Percentiles rank a stretch among this genome's conserved stretches.
Evolutionary conservation across 805 yeast genomes (phyloP).

Genomic region (Blastobotrys mokoenaii): DNA sequence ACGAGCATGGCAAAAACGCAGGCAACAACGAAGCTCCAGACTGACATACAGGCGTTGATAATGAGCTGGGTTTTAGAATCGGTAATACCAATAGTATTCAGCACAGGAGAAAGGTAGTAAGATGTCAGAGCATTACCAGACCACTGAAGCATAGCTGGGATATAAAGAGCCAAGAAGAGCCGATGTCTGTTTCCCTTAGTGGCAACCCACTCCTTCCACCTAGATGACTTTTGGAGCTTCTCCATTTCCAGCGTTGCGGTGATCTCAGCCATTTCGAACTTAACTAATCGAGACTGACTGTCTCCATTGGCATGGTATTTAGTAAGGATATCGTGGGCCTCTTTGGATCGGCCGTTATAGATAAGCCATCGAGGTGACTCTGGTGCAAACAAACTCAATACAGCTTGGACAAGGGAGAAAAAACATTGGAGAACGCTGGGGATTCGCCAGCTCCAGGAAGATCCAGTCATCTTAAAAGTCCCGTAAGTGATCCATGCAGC

Average conservation of each 20-base stretch:
- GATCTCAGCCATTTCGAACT: slow-evolving; percentile 13
- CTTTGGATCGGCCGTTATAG: slow-evolving; percentile 47
- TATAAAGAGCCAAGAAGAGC: slow-evolving; percentile 2
- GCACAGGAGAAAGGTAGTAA: slow-evolving; percentile 44
- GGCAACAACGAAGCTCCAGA: slow-evolving; percentile 3
- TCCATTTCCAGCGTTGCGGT: background rate
- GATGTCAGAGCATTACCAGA: slow-evolving; percentile 13
- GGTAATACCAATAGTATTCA: slow-evolving; percentile 46
- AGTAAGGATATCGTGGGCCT: slow-evolving; percentile 28
- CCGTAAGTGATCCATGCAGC: slow-evolving; percentile 75
- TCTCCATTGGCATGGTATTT: slow-evolving; percentile 15
- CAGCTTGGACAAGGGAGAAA: slow-evolving; percentile 49
- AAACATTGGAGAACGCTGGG: slow-evolving; percentile 64
- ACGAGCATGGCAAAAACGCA: slow-evolving; percentile 1
- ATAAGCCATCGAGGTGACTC: slow-evolving; percentile 83
- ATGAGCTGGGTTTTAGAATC: slow-evolving; percentile 6
- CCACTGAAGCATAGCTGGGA: slow-evolving; percentile 9
- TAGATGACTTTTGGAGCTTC: background rate
- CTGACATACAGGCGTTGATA: slow-evolving; percentile 9
- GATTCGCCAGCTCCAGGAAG: slow-evolving; percentile 55
- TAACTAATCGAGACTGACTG: slow-evolving; percentile 5
- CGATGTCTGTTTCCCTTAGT: slow-evolving; percentile 8
- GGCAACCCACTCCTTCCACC: slow-evolving; percentile 7
- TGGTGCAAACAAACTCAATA: slow-evolving; percentile 53
- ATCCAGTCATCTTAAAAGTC: slow-evolving; percentile 35